phyloP scores from a whole-genome alignment of 2,329 filamentous ascomycete species.

The Geosmithia putterillii region DNA sequence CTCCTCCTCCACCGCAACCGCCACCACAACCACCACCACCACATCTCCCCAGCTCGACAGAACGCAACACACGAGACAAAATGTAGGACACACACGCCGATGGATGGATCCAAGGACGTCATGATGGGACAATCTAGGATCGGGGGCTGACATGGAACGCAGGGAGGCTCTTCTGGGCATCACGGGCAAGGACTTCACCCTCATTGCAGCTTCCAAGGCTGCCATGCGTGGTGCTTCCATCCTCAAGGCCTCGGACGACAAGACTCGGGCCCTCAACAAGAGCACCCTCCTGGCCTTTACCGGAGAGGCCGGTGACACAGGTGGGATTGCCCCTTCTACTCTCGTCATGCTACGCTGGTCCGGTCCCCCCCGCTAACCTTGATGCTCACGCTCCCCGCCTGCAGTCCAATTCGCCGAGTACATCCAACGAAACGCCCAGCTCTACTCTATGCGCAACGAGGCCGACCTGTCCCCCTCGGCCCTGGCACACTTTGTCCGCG shows the following conservation, averaged over 20 bases:
- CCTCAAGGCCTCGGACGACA: slow-evolving; percentile 91
- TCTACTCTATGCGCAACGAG: slow-evolving; percentile 98
- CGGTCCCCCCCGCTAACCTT: background rate
- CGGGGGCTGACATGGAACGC: background rate
- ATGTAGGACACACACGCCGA: slow-evolving; percentile 2
- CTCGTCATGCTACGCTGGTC: background rate
- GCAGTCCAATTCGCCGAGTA: slow-evolving; percentile 98
- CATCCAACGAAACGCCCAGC: slow-evolving; percentile 94
- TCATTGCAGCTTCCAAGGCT: slow-evolving; percentile 95
- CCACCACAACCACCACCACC: background rate
- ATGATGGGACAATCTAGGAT: background rate
- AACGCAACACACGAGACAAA: slow-evolving; percentile 1
- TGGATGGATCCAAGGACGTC: background rate
- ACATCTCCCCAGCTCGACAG: too few relatives aligned
- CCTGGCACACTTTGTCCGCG: slow-evolving; percentile 84
- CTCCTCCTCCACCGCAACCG: background rate
- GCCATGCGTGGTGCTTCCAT: slow-evolving; percentile 96
- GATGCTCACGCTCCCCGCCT: background rate
- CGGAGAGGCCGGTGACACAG: slow-evolving; percentile 90
- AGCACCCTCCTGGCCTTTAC: slow-evolving; percentile 92
- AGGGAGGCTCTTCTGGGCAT: slow-evolving; percentile 98
- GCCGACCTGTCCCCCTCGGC: slow-evolving; percentile 82
- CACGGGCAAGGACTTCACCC: slow-evolving; percentile 97
- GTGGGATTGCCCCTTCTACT: too few relatives aligned
- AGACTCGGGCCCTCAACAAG: slow-evolving; percentile 86